A percentile compares a stretch with the other conserved stretches of the same genome.
Conservation (phyloP, 352 stramenopile genomes). For the Globisporangium echinulatum region DNA sequence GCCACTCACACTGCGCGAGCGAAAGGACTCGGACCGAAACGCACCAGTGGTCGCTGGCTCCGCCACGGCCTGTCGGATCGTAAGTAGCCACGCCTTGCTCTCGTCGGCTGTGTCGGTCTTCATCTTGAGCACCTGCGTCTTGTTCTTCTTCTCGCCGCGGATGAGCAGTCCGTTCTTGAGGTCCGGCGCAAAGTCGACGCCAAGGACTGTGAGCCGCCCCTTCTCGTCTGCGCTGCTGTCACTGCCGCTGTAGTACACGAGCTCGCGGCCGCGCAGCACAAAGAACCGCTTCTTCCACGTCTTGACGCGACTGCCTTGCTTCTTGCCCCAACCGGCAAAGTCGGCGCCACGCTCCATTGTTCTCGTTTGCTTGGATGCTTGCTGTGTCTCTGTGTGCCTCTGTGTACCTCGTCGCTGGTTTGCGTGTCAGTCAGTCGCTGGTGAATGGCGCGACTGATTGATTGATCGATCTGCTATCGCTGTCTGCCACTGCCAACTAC, state of each 20-base stretch:
- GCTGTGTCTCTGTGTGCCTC: too few relatives aligned
- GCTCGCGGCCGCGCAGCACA: constrained; percentile 30
- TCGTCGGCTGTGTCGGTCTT: constrained; percentile 47
- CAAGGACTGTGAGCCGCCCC: constrained; percentile 43
- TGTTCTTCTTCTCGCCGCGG: constrained; percentile 37
- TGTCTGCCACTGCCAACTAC: too few relatives aligned
- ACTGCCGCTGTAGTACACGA: constrained; percentile 32
- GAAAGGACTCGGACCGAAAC: constrained; percentile 7
- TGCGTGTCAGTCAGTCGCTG: neutral
- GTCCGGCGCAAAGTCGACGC: constrained; percentile 44
- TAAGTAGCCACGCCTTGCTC: constrained; percentile 36
- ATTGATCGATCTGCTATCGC: neutral
- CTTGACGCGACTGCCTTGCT: constrained; percentile 55
- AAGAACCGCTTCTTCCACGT: constrained; percentile 54
- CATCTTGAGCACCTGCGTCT: constrained; percentile 58
- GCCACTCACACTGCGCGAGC: constrained; percentile 9
- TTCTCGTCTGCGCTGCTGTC: constrained; percentile 49
- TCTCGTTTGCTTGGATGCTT: neutral
- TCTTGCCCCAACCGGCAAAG: constrained; percentile 59
- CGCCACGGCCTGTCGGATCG: constrained; percentile 35
- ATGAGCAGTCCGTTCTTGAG: constrained; percentile 50
- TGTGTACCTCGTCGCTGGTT: too few relatives aligned
- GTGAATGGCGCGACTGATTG: neutral
- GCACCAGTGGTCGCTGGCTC: neutral
- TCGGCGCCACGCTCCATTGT: constrained; percentile 12